phyloP scores from a whole-genome alignment of 2,329 filamentous ascomycete species.

The Trichoderma atrobrunneum region DNA sequence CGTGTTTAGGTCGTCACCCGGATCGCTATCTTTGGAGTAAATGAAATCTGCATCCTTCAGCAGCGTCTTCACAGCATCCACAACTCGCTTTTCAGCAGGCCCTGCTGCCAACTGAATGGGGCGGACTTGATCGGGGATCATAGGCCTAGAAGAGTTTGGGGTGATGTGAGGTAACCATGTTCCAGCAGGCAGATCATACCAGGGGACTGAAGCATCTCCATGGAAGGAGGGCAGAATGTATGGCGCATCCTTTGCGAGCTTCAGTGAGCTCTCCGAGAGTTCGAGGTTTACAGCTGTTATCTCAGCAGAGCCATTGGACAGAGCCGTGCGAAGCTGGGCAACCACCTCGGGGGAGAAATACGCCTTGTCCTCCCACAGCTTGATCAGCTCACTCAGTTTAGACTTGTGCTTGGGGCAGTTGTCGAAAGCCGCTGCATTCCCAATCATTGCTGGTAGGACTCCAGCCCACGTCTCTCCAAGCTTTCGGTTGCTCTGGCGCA shows the following conservation, averaged over 20 bases:
- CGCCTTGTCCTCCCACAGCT: conserved; percentile 65
- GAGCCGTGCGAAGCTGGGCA: conserved; percentile 56
- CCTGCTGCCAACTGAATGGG: conserved; percentile 69
- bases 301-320: conserved; percentile 41
- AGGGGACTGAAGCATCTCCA: conserved; percentile 69
- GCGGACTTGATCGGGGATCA: conserved; percentile 67
- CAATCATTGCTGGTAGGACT: conserved; percentile 60
- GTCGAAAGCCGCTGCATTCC: conserved; percentile 54
- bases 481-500: conserved; percentile 48
- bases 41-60: conserved; percentile 68
- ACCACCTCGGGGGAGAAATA: conserved; percentile 59
- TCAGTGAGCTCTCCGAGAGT: conserved; percentile 29
- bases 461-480: conserved; percentile 58
- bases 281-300: conserved; percentile 23
- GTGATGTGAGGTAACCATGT: conserved; percentile 78
- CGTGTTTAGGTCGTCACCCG: conserved; percentile 48
- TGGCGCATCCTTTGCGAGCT: conserved; percentile 55
- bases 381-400: conserved; percentile 63
- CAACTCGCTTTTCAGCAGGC: conserved; percentile 64
- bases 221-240: conserved; percentile 74
- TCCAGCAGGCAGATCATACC: conserved; percentile 78
- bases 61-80: conserved; percentile 66
- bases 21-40: conserved; percentile 52
- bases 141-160: conserved; percentile 70
- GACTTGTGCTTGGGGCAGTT: conserved; percentile 63